These are phyloP conservation scores for Emergomyces orientalis DNA, from an alignment of 2,329 filamentous ascomycete genomes.

Conservation along the genomic window DNA sequence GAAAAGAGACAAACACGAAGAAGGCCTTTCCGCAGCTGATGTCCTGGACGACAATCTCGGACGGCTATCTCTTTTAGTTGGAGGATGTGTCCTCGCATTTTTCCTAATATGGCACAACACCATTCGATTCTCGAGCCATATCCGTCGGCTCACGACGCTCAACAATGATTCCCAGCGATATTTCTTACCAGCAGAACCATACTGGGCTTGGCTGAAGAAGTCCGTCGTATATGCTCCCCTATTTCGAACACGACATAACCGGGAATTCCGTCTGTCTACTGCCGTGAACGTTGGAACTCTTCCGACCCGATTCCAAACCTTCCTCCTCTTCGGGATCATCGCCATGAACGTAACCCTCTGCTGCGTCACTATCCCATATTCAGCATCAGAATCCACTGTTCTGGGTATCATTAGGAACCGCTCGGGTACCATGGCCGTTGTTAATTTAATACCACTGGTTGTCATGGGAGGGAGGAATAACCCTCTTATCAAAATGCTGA, in stretches of 20 bases:
- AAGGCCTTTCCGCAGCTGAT: background rate
- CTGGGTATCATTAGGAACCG: slow-evolving; percentile 37
- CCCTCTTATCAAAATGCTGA: slow-evolving; percentile 28
- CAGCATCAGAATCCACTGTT: slow-evolving; percentile 25
- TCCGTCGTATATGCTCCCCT: slow-evolving; percentile 48
- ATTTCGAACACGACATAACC: slow-evolving; percentile 37
- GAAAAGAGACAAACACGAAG: background rate
- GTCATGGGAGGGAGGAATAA: slow-evolving; percentile 33
- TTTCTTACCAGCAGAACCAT: slow-evolving; percentile 51
- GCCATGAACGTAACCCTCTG: slow-evolving; percentile 43
- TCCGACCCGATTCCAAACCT: slow-evolving; percentile 38
- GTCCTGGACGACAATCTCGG: slow-evolving; percentile 47
- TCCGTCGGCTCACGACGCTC: slow-evolving; percentile 65
- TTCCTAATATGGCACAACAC: slow-evolving; percentile 59
- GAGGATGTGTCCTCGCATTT: slow-evolving; percentile 53
- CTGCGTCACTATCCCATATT: slow-evolving; percentile 38
- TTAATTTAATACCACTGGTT: slow-evolving; percentile 32
- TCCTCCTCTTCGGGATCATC: slow-evolving; percentile 34
- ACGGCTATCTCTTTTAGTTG: slow-evolving; percentile 53
- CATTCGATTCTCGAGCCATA: slow-evolving; percentile 54
- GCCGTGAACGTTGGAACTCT: slow-evolving; percentile 39
- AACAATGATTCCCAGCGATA: slow-evolving; percentile 72
- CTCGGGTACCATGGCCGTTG: slow-evolving; percentile 28
- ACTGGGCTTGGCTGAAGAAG: slow-evolving; percentile 60
- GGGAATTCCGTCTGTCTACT: slow-evolving; percentile 36